Evolutionary conservation across 768 basidiomycete genomes (phyloP).

Genomic region (Kwoniella mangroviensis): DNA sequence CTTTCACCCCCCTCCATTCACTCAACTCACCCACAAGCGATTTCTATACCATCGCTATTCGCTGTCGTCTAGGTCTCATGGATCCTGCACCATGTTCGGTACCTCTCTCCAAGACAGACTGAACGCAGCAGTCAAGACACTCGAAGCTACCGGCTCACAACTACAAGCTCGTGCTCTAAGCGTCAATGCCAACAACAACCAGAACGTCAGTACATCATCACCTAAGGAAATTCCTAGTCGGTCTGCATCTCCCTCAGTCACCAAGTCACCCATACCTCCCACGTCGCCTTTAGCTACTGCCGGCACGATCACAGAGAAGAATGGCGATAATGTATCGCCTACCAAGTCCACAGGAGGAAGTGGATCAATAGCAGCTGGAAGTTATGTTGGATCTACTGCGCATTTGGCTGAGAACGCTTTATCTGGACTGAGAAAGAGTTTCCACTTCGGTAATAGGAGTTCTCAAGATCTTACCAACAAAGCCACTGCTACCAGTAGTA

Average conservation of each 20-base stretch:
- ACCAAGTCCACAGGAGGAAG: slow-evolving; percentile 12
- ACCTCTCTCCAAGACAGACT: slow-evolving; percentile 41
- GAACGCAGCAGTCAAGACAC: slow-evolving; percentile 45
- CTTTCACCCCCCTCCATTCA: not conserved
- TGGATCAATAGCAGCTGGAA: not conserved
- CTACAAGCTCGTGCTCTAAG: slow-evolving; percentile 42
- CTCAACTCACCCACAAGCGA: not conserved
- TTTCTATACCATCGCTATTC: not conserved
- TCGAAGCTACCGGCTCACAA: slow-evolving; percentile 45
- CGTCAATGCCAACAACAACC: slow-evolving; percentile 22
- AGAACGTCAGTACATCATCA: slow-evolving; percentile 3
- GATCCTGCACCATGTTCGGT: slow-evolving; percentile 14
- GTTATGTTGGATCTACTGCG: slow-evolving; percentile 23
- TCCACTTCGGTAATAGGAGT: slow-evolving; percentile 33
- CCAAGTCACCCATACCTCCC: slow-evolving; percentile 14
- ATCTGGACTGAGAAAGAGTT: slow-evolving; percentile 41
- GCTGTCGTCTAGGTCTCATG: not conserved
- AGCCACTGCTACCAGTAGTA: not conserved
- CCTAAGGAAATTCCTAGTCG: slow-evolving; percentile 5
- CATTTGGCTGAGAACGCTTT: slow-evolving; percentile 45
- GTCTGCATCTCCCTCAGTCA: slow-evolving; percentile 7
- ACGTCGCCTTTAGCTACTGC: slow-evolving; percentile 20
- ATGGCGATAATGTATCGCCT: slow-evolving; percentile 10
- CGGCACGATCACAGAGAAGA: not conserved
- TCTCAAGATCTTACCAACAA: slow-evolving; percentile 6